Evolutionary conservation across 768 basidiomycete species (phyloP).

Genomic region (Serendipita sp.): DNA sequence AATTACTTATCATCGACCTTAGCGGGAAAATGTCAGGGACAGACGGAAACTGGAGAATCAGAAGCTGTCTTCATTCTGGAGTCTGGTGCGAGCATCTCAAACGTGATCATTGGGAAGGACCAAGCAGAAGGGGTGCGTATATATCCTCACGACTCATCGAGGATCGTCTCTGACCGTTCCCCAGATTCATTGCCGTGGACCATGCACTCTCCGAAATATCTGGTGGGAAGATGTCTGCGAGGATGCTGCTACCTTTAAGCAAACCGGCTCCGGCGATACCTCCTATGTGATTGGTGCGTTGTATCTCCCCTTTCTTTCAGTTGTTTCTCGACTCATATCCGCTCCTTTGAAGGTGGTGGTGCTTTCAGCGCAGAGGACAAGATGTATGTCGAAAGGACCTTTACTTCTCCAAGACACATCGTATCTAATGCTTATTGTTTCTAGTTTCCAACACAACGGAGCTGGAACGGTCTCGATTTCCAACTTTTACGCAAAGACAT

Average conservation of each 20-base stretch:
- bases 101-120: slow-evolving; percentile 11
- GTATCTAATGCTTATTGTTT: neutral
- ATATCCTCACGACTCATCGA: neutral
- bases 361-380: slow-evolving; percentile 1
- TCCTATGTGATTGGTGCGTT: neutral
- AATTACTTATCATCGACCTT: neutral
- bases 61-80: slow-evolving; percentile 2
- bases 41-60: slow-evolving; percentile 7
- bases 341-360: slow-evolving; percentile 4
- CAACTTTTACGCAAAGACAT: neutral
- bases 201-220: slow-evolving; percentile 7
- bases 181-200: slow-evolving; percentile 1
- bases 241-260: slow-evolving; percentile 2
- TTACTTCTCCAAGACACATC: no score
- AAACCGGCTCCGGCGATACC: neutral
- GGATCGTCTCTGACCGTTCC: neutral
- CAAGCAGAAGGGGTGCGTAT: slow-evolving; percentile 10
- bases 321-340: neutral
- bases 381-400: neutral
- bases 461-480: slow-evolving; percentile 5
- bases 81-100: neutral
- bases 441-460: neutral
- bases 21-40: slow-evolving; percentile 6
- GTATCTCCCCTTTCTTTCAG: neutral
- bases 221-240: slow-evolving; percentile 8